These are phyloP conservation scores for Graphiopsis chlorocephala DNA, from an alignment of 2,329 filamentous ascomycete species.

Conservation along the genomic window DNA sequence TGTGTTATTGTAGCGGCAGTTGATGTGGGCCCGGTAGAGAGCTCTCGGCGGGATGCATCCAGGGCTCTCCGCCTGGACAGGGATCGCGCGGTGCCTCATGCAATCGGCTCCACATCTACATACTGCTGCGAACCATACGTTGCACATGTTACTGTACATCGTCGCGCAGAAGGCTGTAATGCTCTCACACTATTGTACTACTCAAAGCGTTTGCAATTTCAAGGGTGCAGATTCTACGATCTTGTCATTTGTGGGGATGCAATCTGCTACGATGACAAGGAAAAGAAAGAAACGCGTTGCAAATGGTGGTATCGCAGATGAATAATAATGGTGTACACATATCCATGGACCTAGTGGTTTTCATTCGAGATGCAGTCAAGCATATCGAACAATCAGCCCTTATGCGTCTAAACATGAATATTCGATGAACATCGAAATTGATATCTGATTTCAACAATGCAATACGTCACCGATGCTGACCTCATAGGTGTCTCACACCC, in stretches of 20 bases:
- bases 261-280: not conserved
- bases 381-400: not conserved
- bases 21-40: constrained; percentile 1
- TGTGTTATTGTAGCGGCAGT: not conserved
- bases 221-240: not conserved
- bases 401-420: not conserved
- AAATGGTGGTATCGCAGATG: not conserved
- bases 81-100: not conserved
- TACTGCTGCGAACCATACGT: not conserved
- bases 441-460: not conserved
- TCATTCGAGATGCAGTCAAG: not conserved
- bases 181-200: not conserved
- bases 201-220: not conserved
- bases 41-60: not conserved
- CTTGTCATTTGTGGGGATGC: not conserved
- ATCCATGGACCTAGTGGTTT: not conserved
- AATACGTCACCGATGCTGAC: not conserved
- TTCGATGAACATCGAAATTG: not conserved
- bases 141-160: not conserved
- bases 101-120: not conserved
- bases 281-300: not conserved
- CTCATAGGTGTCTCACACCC: not conserved
- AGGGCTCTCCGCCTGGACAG: too few relatives aligned
- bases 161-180: not conserved
- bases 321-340: not conserved